Percentiles rank a stretch among this genome's conserved stretches.
These are phyloP conservation scores for Persicaria maculosa DNA, from an alignment of 148 eudicot genomes.

Conservation along the genomic window DNA sequence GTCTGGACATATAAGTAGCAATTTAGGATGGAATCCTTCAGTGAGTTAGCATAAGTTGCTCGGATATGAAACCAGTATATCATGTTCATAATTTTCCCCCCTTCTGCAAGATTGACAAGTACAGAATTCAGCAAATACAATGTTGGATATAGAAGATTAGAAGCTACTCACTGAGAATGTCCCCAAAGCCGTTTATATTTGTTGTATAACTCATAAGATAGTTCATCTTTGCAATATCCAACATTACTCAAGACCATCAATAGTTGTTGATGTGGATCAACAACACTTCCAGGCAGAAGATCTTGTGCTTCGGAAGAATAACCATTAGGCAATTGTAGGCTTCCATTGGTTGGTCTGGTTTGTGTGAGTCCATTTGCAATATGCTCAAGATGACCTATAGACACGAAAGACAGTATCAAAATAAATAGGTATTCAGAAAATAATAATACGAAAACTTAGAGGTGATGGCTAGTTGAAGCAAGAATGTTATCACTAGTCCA, in stretches of 20 bases:
- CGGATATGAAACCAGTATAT: neutral
- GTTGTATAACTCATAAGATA: conserved; percentile 67
- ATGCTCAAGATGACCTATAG: conserved; percentile 76
- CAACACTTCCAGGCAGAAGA: conserved; percentile 66
- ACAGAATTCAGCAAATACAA: neutral
- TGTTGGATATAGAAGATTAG: neutral
- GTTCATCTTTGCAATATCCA: conserved; percentile 94
- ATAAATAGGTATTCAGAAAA: neutral
- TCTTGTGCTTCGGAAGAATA: conserved; percentile 43
- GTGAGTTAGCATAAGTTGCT: neutral
- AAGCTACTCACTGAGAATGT: conserved; percentile 43
- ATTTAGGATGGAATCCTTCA: neutral
- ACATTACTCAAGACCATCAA: conserved; percentile 94
- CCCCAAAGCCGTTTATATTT: conserved; percentile 79
- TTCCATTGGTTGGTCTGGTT: conserved; percentile 47
- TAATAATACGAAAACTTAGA: neutral
- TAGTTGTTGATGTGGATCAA: conserved; percentile 68
- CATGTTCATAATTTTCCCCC: neutral
- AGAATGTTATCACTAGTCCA: conserved; percentile 9
- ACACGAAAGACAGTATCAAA: neutral
- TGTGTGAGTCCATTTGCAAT: conserved; percentile 64
- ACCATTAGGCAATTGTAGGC: conserved; percentile 51
- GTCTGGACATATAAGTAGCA: neutral
- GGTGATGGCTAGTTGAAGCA: neutral
- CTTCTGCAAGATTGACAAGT: neutral